Base-by-base conservation (phyloP, 768 basidiomycete genomes). In the Lyophyllum shimeji region DNA sequence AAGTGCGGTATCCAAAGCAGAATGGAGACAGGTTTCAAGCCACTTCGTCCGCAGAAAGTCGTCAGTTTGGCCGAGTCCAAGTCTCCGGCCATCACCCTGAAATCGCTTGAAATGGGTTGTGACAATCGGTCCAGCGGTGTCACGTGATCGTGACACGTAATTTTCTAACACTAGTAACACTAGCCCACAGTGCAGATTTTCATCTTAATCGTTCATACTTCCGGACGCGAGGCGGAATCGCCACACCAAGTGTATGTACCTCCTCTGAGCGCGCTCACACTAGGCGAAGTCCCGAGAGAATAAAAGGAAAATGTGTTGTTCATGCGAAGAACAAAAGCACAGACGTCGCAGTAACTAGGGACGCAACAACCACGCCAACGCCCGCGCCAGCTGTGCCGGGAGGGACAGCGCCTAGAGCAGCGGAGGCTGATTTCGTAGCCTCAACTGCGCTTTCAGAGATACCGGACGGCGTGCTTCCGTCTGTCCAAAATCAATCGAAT, bases 381-480 rank as follows among this genome's bases (percentile, higher is more conserved):
- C 31, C 9, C 29, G 46, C 55, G 34, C 51, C 51, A 18, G 7
- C 15, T 31, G 12, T 13, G 3, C 18, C 31, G 18, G 4, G 18
- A 6, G 25, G 33, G 27, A 18, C n/a, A 7, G 9, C 5, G 12
- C 50, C 27, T 6, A 31, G 51, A 15, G 42, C 42, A 34, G 51
- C 29, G 13, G 51, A 52, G 18, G 40, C 21, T 25, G 37, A 5
- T 37, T 24, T 50, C 24, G 49, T 50, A 21, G 49, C 12, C n/a
- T 50, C 49, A 25, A 39, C 49, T 15, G 56, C 60, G 21, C 33
- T 52, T 43, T 60, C 13, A 7, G 60, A 48, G 17, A 58, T 58
- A 8, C 31, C 53, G 20, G 60, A 17, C 6, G 60, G 60, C 3
- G 25, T 61, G 9, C 24, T 52, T 42, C 56, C 60, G 37, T 61